A percentile compares a stretch with the other conserved stretches of the same genome.
Evolutionary conservation across 768 basidiomycete species (phyloP).

Genomic region (Collybia mongolica): DNA sequence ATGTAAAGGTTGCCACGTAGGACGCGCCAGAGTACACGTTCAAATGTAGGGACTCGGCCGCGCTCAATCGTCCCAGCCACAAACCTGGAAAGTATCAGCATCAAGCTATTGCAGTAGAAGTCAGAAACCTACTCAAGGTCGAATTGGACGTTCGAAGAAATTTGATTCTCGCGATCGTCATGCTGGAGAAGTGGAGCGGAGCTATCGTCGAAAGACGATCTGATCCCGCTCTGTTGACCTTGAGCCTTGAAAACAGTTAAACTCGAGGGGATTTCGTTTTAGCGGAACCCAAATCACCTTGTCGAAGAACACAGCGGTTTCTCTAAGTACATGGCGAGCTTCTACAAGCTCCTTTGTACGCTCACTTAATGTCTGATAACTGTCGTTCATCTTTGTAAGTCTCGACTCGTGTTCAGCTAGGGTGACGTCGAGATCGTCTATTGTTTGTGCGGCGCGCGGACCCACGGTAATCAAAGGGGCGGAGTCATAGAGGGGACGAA

Average conservation of each 20-base stretch:
- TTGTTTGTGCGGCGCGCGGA: slow-evolving; percentile 88
- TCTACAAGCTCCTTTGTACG: slow-evolving; percentile 86
- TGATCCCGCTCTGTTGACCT: slow-evolving; percentile 72
- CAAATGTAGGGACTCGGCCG: slow-evolving; percentile 86
- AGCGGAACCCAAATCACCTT: slow-evolving; percentile 44
- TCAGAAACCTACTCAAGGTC: slow-evolving; percentile 76
- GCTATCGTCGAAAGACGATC: slow-evolving; percentile 90
- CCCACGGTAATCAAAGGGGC: slow-evolving; percentile 86
- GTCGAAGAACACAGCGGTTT: slow-evolving; percentile 96
- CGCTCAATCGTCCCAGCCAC: slow-evolving; percentile 97
- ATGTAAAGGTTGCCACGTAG: slow-evolving; percentile 97
- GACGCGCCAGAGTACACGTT: slow-evolving; percentile 97
- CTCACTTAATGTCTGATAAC: slow-evolving; percentile 86
- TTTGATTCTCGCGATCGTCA: slow-evolving; percentile 79
- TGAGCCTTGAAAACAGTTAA: slow-evolving; percentile 56
- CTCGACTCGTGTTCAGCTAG: slow-evolving; percentile 85
- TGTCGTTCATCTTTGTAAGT: slow-evolving; percentile 87
- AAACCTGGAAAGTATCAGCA: slow-evolving; percentile 52
- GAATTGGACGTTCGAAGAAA: slow-evolving; percentile 56
- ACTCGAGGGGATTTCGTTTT: not conserved
- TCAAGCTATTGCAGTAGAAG: not conserved
- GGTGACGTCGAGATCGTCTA: slow-evolving; percentile 90
- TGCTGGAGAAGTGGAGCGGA: slow-evolving; percentile 88
- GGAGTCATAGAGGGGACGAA: slow-evolving; percentile 85
- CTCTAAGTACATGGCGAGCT: slow-evolving; percentile 89